phyloP scores from a whole-genome alignment of 495 filamentous ascomycete species.

The Clavariopsis aquatica region DNA sequence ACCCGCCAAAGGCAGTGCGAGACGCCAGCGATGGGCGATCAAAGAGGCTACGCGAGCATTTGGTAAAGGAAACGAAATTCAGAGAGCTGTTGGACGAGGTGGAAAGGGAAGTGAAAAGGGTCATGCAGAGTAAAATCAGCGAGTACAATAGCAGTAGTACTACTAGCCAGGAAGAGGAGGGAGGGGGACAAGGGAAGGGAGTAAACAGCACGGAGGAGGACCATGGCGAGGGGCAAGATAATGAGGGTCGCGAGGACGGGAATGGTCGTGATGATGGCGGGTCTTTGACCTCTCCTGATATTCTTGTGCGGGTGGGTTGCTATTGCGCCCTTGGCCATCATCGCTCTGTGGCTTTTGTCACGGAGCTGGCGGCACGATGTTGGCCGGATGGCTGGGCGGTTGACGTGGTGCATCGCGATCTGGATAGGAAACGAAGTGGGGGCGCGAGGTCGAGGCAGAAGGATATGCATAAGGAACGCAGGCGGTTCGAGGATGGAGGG shows the following conservation, averaged over 20 bases:
- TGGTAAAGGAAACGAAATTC: constrained; percentile 18
- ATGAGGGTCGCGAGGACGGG: not conserved
- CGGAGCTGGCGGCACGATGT: constrained; percentile 20
- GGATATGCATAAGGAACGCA: not conserved
- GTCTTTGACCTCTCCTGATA: not conserved
- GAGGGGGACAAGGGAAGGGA: too few relatives aligned
- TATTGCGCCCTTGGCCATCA: constrained; percentile 35
- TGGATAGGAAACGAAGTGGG: constrained; percentile 16
- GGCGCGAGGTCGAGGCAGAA: constrained; percentile 18
- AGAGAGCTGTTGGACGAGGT: constrained; percentile 9
- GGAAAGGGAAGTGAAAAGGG: constrained; percentile 8
- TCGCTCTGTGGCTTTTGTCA: constrained; percentile 27
- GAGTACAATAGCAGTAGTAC: too few relatives aligned
- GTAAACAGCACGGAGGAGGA: too few relatives aligned
- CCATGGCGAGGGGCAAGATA: too few relatives aligned
- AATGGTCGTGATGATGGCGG: constrained; percentile 1
- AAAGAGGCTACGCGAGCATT: constrained; percentile 24
- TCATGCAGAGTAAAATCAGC: constrained; percentile 14
- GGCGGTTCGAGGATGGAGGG: not conserved
- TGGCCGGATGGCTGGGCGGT: constrained; percentile 28
- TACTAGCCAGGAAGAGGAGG: too few relatives aligned
- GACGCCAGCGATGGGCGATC: constrained; percentile 27
- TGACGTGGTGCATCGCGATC: constrained; percentile 20
- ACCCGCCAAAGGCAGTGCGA: constrained; percentile 22
- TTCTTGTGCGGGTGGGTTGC: constrained; percentile 28